Evolutionary conservation across 495 filamentous ascomycete genomes (phyloP), one percentile per base, ranked within the genome.

Genomic region (Glutinoglossum americanum): DNA sequence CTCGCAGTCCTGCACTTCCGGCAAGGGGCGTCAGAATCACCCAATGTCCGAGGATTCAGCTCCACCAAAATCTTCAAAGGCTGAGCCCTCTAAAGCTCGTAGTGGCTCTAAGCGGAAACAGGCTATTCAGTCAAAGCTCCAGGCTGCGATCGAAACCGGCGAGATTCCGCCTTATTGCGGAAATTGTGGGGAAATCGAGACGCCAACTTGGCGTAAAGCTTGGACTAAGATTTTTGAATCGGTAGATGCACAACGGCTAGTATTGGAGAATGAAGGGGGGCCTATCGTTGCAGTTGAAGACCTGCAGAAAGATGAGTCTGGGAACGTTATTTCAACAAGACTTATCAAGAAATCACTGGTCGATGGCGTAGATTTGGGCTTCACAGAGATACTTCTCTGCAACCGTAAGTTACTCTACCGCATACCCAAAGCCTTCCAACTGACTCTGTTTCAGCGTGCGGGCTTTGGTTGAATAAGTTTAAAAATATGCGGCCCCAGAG

Each of bases 151-250:
- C 33, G 70, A 73, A 23, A 73, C 75, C 55, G 90, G 90, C 1
- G 73, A 86, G 59, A 78, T 84, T 67, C 92, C 92, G 0, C 80
- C 81, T 3, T 96, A 80, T 62, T 98, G 92, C 66, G 78, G 79
- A 56, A 92, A 97, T 64, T 98, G 92, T 63, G 92, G 92, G 6
- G 83, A 85, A 17, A 92, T 98, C 59, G 85, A 94, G 64, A 98
- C 92, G 0, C 85, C 90, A 0, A 94, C 89, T 0, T 98, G 92
- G 92, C 78, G 92, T 35, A 92, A 89, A 60, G 84, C 88, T 1
- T 94, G 82, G 76, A 76, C 77, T 10, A 85, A 85, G 63, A 73
- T 82, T 7, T 70, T 80, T 25, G 64, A 69, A 17, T 85, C 85
- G 0, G 71, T 69, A 28, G 82, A 84, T 11, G 67, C 74, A 10